Evolutionary conservation across 345 rosid genomes (phyloP), one percentile per base, ranked within the genome.

Genomic region (Eucalyptus albens): DNA sequence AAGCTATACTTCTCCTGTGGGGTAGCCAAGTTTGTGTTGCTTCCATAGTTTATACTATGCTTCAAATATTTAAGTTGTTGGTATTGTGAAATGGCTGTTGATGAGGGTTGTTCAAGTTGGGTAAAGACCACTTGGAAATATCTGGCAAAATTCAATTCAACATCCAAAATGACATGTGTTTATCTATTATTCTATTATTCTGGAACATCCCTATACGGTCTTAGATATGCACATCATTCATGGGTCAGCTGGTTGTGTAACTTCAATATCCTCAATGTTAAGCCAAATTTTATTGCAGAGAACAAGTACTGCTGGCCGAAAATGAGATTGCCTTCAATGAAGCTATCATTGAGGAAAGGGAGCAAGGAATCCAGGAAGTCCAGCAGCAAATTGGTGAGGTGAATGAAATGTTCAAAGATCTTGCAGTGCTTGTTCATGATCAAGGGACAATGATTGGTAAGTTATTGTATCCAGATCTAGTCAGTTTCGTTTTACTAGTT

Each of bases 231-330:
- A 27, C 56, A 47, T 86, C 21, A 27, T 77, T 40, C 27, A 11
- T 19, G 83, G 24, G 45, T 19, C 83, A 21, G 83, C 83, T 77
- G 47, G 5, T 77, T 77, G 27, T 11, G 47, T 37, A 37, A 37
- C 24, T 21, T 77, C 27, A 21, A 11, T 72, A 19, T 77, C 33
- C 27, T 60, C 14, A 37, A 13, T 16, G 26, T 87, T 62, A 29
- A 62, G 49, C 50, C 86, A 26, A 65, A 21, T 59, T 86, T 62
- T 17, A 89, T 62, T 87, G 92, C 93, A 97, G 99, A 92, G 99
- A 97, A 47, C 81, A 87, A 47, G 87, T 88, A 37, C 42, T 87
- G 81, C 77, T 87, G 51, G 88, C 85, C 9, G 89, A 90, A 44
- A 87, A 49, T 44, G 91, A 90, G 56, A 81, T 90, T 44, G 87